Base-by-base conservation (phyloP, 192 early-diverging fungal genomes). In the Coemansia sp. region DNA sequence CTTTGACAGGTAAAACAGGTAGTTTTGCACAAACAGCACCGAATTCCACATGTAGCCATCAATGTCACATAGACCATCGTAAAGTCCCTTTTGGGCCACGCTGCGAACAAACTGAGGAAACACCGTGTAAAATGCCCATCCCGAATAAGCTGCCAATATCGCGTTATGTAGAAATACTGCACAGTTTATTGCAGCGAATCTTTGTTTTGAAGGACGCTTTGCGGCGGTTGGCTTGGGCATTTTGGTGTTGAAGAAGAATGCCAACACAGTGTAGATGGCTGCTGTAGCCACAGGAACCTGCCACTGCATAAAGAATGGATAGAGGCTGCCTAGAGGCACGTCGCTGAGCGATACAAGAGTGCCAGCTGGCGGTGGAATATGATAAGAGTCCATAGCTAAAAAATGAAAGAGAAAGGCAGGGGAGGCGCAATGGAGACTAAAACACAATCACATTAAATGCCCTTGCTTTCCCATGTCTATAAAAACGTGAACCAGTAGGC, bases 1-100 rank as follows among this genome's bases (percentile, higher is more conserved):
- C 75, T 90, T 90, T 61, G 85, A 87, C 30, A 92, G 80, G 79
- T 92, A 92, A 70, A 92, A 92, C 46, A 88, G 57, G 49, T 88
- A 92, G 23, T 80, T 81, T 81, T 82, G 88, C 68, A 86, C 23
- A 21, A 46, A 46, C 44, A 46, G 42, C 35, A 70, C 74, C 43
- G 74, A 59, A 56, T 87, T 82, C 87, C 87, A 89, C 31, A 90
- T 63, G 15, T 63, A 72, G n/a, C 70, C 53, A 55, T 86, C 83
- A 9, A 67, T 57, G 53, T 92, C 87, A 54, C 87, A 89, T 44
- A 88, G 80, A 26, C 85, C 86, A 50, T 77, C 81, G 16, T 57
- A 65, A 55, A 81, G 53, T 35, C 72, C 70, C 54, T 86, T 72
- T 23, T 50, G 65, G 8, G 59, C 50, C 53, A 86, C 79, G 46